Evolutionary conservation across 208 protist genomes (phyloP), one percentile per base, ranked within the genome.

Genomic region (Acanthamoeba royreba): DNA sequence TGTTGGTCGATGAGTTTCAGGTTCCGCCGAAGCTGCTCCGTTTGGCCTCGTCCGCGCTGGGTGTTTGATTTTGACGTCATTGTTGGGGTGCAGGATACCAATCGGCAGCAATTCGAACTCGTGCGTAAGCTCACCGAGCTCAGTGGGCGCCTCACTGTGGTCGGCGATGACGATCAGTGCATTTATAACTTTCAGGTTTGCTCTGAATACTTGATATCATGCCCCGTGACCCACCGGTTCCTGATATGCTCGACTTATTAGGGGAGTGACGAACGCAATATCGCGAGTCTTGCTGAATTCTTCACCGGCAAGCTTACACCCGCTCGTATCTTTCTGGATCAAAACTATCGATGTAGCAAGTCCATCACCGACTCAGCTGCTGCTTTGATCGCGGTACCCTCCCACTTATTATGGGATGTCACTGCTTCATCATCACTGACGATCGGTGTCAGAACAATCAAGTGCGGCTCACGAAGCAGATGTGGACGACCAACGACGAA

Each of bases 1-100:
- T 88, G 13, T 31, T 88, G 11, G 79, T 88, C 28, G 79, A 88
- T 61, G 79, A 88, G 25, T 88, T 88, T n/a, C 79, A 88, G 79
- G 79, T 88, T 22, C 33, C 8, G 40, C 5, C 69, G 8, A 15
- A 69, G 22, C 9, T 69, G n/a, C 7, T 25, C 7, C 9, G 8
- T 69, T 69, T 28, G 13, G 22, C 58, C 25, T 25, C 7, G 8
- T 33, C 13, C n/a, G n/a, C 40, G 69, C 47, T 42, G 31, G 11
- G n/a, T 42, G 4, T n/a, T 55, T 43, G 25, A 53, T 61, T 25
- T 8, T 40, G 31, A 61, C n/a, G 22, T 4, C 7, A 5, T n/a
- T 42, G 8, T 2, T 5, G 7, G 25, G 11, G 1, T 43, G 15
- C 79, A 88, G 79, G 79, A 88, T 31, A 88, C 79, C 22, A 88